These are phyloP conservation scores for Raphidocelis subcapitata DNA, from an alignment of 139 green algal species.

Conservation along the genomic window DNA sequence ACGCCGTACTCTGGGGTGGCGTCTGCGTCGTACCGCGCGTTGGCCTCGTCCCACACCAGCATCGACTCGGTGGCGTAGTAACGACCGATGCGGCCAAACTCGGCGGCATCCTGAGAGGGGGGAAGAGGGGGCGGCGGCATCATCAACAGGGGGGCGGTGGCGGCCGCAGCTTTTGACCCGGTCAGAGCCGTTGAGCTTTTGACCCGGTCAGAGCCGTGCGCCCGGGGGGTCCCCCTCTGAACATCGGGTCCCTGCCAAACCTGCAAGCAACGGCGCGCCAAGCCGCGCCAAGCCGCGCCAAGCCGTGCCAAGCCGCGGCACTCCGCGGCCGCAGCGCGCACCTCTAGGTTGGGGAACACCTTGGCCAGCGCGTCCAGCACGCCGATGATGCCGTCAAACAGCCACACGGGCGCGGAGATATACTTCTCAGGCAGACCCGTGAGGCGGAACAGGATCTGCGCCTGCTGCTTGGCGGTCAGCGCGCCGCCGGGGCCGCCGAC, in stretches of 20 bases:
- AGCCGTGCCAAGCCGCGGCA: too few relatives aligned
- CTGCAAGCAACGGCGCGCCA: too few relatives aligned
- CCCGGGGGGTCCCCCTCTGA: too few relatives aligned
- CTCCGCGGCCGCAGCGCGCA: conserved; percentile 36
- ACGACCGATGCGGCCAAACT: conserved; percentile 94
- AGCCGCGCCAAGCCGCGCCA: too few relatives aligned
- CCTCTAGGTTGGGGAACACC: conserved; percentile 83
- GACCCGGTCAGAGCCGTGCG: too few relatives aligned
- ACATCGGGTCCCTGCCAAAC: too few relatives aligned
- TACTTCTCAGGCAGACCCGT: conserved; percentile 79
- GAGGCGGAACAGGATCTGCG: conserved; percentile 91
- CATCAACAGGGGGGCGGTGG: too few relatives aligned
- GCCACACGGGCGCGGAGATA: conserved; percentile 87
- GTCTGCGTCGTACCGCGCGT: conserved; percentile 40
- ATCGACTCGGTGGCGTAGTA: conserved; percentile 99
- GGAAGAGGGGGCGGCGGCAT: too few relatives aligned
- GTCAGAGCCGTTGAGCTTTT: too few relatives aligned
- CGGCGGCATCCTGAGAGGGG: conserved; percentile 56
- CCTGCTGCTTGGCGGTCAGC: conserved; percentile 87
- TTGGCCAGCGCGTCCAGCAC: conserved; percentile 82
- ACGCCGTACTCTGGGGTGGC: conserved; percentile 91
- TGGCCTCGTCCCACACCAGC: conserved; percentile 86
- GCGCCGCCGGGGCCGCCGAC: conserved; percentile 94
- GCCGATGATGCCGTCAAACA: conserved; percentile 98
- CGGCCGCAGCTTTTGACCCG: too few relatives aligned